These are phyloP conservation scores for Neocatenulostroma microsporum DNA, from an alignment of 2,329 filamentous ascomycete species.

Conservation along the genomic window DNA sequence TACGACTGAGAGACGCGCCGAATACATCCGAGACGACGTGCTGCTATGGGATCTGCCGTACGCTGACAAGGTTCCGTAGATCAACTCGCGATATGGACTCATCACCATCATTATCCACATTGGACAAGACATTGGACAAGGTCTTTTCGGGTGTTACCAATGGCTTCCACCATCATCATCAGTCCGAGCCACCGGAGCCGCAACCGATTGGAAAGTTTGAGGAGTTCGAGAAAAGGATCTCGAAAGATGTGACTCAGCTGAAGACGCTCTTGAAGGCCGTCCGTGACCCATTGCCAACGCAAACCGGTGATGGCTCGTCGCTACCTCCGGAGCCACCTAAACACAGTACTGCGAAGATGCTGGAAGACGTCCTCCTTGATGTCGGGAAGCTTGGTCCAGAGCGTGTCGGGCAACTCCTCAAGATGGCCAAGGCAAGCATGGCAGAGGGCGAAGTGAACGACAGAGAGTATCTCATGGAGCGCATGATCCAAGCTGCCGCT, in stretches of 20 bases:
- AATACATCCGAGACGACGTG: too few species aligned
- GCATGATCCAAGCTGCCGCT: conserved; percentile 42
- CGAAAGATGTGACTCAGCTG: conserved; percentile 21
- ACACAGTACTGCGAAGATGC: conserved; percentile 13
- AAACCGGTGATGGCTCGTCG: conserved; percentile 40
- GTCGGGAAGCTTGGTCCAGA: conserved; percentile 19
- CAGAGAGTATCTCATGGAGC: conserved; percentile 55
- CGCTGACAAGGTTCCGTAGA: too few species aligned
- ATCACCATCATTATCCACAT: not conserved
- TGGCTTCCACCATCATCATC: not conserved
- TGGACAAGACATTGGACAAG: not conserved
- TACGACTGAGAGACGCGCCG: too few species aligned
- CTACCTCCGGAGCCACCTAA: conserved; percentile 25
- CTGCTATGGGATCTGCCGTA: too few species aligned
- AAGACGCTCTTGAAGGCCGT: conserved; percentile 25
- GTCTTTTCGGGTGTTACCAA: not conserved
- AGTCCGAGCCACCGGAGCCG: conserved; percentile 16
- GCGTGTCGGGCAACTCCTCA: conserved; percentile 29
- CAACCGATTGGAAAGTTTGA: conserved; percentile 20
- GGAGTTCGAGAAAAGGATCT: conserved; percentile 15
- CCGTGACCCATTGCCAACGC: conserved; percentile 27
- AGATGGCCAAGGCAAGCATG: conserved; percentile 31
- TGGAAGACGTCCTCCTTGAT: conserved; percentile 16
- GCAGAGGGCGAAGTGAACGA: conserved; percentile 52
- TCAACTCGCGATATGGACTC: conserved; percentile 1